Conservation (phyloP, 257 asterid species). For the Przewalskia tangutica region DNA sequence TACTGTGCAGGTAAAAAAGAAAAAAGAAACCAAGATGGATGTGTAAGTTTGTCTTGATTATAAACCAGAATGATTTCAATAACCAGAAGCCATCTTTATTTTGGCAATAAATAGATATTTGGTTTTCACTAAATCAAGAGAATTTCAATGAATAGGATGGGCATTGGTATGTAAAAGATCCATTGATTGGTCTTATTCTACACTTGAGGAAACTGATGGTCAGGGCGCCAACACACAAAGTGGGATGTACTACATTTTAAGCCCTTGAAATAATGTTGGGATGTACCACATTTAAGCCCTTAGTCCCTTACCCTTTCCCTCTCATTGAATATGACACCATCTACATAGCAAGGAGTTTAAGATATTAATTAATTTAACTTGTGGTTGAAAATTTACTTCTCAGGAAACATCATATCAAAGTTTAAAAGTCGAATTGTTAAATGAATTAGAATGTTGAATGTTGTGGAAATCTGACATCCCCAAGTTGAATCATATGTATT, state of each 20-base stretch:
- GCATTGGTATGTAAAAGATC: not conserved
- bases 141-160: not conserved
- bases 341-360: not conserved
- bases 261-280: not conserved
- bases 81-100: not conserved
- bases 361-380: not conserved
- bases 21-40: not conserved
- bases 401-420: not conserved
- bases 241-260: not conserved
- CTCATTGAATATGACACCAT: not conserved
- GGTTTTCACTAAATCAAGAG: not conserved
- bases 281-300: not conserved
- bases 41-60: not conserved
- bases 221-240: not conserved
- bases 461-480: not conserved
- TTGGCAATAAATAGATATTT: not conserved
- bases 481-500: not conserved
- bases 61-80: not conserved
- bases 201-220: not conserved
- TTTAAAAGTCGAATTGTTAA: not conserved
- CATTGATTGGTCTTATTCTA: not conserved
- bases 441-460: not conserved
- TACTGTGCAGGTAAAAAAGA: not conserved
- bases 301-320: not conserved
- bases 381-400: not conserved